These are phyloP conservation scores for Cryptomeria japonica DNA, from an alignment of 75 land plant species.

Conservation along the genomic window DNA sequence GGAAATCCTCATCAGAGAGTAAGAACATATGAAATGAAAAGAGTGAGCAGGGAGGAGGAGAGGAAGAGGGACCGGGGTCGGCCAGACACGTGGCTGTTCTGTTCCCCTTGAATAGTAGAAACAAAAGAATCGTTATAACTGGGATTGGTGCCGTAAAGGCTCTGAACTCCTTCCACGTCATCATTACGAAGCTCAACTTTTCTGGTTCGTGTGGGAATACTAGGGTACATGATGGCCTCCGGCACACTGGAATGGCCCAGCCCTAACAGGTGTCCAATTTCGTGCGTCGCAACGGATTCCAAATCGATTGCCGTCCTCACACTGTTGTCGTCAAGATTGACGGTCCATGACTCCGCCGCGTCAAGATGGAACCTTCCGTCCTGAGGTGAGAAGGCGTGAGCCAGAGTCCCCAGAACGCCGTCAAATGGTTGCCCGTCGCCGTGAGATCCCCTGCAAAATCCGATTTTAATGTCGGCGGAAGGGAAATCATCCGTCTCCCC, in stretches of 20 bases:
- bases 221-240: conserved; percentile 44
- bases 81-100: neutral
- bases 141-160: conserved; percentile 31
- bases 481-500: conserved; percentile 2
- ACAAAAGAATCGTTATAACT: neutral
- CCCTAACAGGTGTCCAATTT: conserved; percentile 50
- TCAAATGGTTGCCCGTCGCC: conserved; percentile 54
- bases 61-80: neutral
- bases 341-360: conserved; percentile 33
- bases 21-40: neutral
- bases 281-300: conserved; percentile 45
- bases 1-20: too few relatives aligned
- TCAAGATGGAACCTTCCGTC: conserved; percentile 47
- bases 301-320: conserved; percentile 20
- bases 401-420: conserved; percentile 41
- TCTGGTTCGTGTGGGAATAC: conserved; percentile 15
- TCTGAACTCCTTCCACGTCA: conserved; percentile 40
- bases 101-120: neutral
- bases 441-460: conserved; percentile 30
- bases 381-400: conserved; percentile 45
- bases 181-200: conserved; percentile 22
- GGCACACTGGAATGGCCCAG: conserved; percentile 30
- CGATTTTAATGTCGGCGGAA: conserved; percentile 30
- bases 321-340: neutral
- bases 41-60: neutral